phyloP scores from a whole-genome alignment of 1,284 basidiomycete genomes.

The Kwoniella shivajii region DNA sequence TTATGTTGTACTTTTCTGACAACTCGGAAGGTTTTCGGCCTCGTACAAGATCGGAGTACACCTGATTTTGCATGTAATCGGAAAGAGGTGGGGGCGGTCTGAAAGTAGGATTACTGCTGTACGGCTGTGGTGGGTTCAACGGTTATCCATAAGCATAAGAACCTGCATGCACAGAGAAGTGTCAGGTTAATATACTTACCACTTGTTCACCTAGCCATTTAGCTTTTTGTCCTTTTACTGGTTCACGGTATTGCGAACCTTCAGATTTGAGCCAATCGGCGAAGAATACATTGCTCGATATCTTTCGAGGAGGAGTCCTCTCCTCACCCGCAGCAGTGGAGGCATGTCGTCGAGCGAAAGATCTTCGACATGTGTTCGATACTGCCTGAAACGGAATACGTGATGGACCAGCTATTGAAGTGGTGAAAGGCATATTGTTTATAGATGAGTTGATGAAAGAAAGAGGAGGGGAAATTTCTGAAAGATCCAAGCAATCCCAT shows the following conservation, averaged over 20 bases:
- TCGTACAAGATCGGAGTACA: constrained; percentile 32
- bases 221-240: constrained; percentile 35
- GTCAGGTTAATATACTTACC: constrained; percentile 31
- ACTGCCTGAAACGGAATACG: constrained; percentile 15
- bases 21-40: constrained; percentile 38
- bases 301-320: constrained; percentile 3
- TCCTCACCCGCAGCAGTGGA: constrained; percentile 8
- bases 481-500: neutral
- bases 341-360: constrained; percentile 6
- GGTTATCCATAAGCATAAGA: neutral
- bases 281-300: constrained; percentile 19
- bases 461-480: constrained; percentile 1
- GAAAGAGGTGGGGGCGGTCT: constrained; percentile 51
- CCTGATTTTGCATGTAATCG: constrained; percentile 40
- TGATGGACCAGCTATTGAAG: constrained; percentile 22
- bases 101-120: constrained; percentile 50
- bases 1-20: constrained; percentile 43
- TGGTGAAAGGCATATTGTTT: constrained; percentile 17
- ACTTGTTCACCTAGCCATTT: constrained; percentile 48
- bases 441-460: neutral
- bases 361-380: constrained; percentile 6
- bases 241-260: constrained; percentile 26
- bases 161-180: neutral
- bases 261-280: constrained; percentile 34
- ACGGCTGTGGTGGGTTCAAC: constrained; percentile 39